Percentiles rank a stretch among this genome's conserved stretches.
These are phyloP conservation scores for Marasmius oreades DNA, from an alignment of 1,284 basidiomycete genomes.

Conservation along the genomic window DNA sequence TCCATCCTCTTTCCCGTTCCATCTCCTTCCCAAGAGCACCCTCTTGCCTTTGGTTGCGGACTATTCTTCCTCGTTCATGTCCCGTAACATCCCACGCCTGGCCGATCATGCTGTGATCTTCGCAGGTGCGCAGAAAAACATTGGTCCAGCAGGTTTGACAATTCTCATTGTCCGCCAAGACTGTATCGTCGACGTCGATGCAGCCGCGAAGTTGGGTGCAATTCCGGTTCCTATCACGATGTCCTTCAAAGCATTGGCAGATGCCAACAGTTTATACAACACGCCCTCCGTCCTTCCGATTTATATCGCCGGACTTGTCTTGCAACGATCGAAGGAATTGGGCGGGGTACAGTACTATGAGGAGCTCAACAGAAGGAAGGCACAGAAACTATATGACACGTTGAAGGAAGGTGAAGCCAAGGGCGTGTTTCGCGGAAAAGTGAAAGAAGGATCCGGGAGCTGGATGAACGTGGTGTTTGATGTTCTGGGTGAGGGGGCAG, in stretches of 20 bases:
- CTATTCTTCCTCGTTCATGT: slow-evolving; percentile 97
- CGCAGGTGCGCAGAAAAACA: slow-evolving; percentile 99
- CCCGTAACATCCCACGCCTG: slow-evolving; percentile 86
- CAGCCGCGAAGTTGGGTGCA: slow-evolving; percentile 72
- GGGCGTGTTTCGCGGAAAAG: slow-evolving; percentile 67
- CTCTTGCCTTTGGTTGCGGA: slow-evolving; percentile 89
- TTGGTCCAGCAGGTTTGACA: slow-evolving; percentile 93
- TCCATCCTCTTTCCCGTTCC: slow-evolving; percentile 81
- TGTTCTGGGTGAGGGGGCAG: slow-evolving; percentile 60
- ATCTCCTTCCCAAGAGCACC: slow-evolving; percentile 58
- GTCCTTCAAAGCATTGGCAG: slow-evolving; percentile 84
- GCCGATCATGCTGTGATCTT: slow-evolving; percentile 91
- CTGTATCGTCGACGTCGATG: slow-evolving; percentile 85
- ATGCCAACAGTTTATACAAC: slow-evolving; percentile 87
- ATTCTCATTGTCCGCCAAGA: slow-evolving; percentile 92
- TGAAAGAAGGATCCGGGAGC: slow-evolving; percentile 71
- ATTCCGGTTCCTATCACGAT: slow-evolving; percentile 77
- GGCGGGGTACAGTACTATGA: slow-evolving; percentile 77
- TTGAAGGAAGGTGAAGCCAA: slow-evolving; percentile 69
- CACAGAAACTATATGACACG: slow-evolving; percentile 68
- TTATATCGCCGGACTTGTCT: slow-evolving; percentile 88
- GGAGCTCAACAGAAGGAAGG: slow-evolving; percentile 68
- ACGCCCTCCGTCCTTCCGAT: slow-evolving; percentile 93
- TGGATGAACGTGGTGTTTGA: slow-evolving; percentile 95
- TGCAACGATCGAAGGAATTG: slow-evolving; percentile 63